A percentile compares a stretch with the other conserved stretches of the same genome.
phyloP scores from a whole-genome alignment of 306 rosid genomes.

The Quercus dentata region DNA sequence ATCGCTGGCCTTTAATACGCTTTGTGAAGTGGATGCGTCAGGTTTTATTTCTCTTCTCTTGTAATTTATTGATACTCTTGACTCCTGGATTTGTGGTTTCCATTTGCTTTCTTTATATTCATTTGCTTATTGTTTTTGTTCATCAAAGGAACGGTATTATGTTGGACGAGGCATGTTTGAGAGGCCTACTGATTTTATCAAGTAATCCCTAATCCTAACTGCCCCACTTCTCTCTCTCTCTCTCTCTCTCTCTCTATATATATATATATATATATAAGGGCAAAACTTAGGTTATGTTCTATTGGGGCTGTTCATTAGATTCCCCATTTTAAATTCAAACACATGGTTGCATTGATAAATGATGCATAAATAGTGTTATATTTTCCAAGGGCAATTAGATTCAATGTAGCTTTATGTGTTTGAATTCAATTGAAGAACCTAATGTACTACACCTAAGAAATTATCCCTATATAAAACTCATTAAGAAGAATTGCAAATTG shows the following conservation, averaged over 20 bases:
- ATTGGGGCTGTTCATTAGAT: no score
- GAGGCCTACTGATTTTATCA: constrained; percentile 80
- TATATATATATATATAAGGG: no score
- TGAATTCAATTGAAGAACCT: no score
- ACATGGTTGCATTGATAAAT: no score
- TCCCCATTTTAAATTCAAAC: no score
- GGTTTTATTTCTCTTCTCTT: constrained; percentile 38
- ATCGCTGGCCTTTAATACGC: constrained; percentile 77
- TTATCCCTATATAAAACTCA: neutral
- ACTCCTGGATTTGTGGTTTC: constrained; percentile 7
- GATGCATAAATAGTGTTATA: no score
- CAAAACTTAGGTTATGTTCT: no score
- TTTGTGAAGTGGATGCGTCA: constrained; percentile 97
- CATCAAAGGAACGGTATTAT: constrained; percentile 78
- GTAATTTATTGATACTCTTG: constrained; percentile 11
- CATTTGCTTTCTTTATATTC: constrained; percentile 18
- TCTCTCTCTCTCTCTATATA: no score
- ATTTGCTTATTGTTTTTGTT: constrained; percentile 6
- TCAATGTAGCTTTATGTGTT: no score
- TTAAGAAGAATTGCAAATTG: neutral
- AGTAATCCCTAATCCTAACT: constrained; percentile 43
- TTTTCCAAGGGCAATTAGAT: no score
- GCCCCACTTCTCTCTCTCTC: neutral
- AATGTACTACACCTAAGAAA: no score
- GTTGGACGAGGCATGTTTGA: constrained; percentile 98